These are phyloP conservation scores for Paraphoma sp. DNA, from an alignment of 2,329 filamentous ascomycete species.

Conservation along the genomic window DNA sequence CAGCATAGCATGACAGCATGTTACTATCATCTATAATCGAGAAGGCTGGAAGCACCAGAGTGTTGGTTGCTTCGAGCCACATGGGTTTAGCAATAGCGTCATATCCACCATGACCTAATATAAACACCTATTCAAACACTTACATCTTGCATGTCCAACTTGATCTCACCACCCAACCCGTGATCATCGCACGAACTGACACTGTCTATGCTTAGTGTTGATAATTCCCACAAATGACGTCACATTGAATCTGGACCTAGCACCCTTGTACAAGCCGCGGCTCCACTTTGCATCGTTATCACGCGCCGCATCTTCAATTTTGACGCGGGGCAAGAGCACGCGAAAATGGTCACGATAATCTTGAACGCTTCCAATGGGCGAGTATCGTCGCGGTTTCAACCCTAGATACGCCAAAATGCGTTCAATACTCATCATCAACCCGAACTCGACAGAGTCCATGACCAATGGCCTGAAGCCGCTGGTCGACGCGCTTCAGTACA, in stretches of 20 bases:
- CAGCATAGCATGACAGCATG: background rate
- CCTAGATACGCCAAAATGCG: conserved; percentile 42
- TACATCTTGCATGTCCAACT: background rate
- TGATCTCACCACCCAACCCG: background rate
- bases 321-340: conserved; percentile 20
- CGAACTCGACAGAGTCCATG: conserved; percentile 78
- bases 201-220: background rate
- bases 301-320: conserved; percentile 13
- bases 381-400: conserved; percentile 26
- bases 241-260: background rate
- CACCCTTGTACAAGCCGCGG: background rate
- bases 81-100: background rate
- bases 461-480: conserved; percentile 68
- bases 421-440: conserved; percentile 75
- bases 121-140: background rate
- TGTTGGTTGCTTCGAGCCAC: no score
- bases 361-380: conserved; percentile 26
- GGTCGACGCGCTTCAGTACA: conserved; percentile 53
- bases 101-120: conserved; percentile 18
- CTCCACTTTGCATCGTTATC: conserved; percentile 14
- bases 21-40: background rate
- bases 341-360: background rate
- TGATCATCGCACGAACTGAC: background rate
- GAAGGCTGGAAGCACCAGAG: background rate
- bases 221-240: conserved; percentile 10